Evolutionary conservation across 495 filamentous ascomycete genomes (phyloP).

Genomic region (Hyaloscypha finlandica): DNA sequence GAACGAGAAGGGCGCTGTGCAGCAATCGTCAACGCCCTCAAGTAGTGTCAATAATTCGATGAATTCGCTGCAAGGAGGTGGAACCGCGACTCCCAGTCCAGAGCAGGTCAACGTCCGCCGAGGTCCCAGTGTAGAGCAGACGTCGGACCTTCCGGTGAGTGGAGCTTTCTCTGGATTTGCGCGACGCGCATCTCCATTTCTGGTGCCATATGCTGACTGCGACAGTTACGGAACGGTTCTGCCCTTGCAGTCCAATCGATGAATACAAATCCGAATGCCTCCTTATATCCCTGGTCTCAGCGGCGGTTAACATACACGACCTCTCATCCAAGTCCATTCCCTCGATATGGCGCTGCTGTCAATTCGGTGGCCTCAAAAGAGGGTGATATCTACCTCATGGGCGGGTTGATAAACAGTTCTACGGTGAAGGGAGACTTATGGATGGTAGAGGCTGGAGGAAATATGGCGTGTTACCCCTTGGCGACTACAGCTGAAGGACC

Average conservation of each 20-base stretch:
- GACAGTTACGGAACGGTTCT: conserved; percentile 50
- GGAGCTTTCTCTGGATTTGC: conserved; percentile 6
- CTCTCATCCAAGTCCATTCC: conserved; percentile 84
- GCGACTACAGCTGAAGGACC: conserved; percentile 91
- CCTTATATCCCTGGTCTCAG: conserved; percentile 96
- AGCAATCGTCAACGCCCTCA: conserved; percentile 50
- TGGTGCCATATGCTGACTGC: conserved; percentile 13
- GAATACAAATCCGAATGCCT: conserved; percentile 47
- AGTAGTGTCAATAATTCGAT: conserved; percentile 51
- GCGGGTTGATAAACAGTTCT: conserved; percentile 88
- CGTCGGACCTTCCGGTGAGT: conserved; percentile 53
- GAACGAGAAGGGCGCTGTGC: conserved; percentile 34
- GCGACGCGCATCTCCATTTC: background rate
- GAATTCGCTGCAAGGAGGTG: conserved; percentile 45
- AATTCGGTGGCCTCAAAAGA: conserved; percentile 93
- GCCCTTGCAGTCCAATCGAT: conserved; percentile 27
- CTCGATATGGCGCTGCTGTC: conserved; percentile 94
- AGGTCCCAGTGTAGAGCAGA: conserved; percentile 28
- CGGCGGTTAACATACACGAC: conserved; percentile 82
- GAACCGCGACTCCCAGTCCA: conserved; percentile 50
- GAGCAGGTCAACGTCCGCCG: conserved; percentile 42
- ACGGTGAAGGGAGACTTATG: conserved; percentile 96
- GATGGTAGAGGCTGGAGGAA: conserved; percentile 93
- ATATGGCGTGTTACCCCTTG: conserved; percentile 87
- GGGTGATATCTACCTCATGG: conserved; percentile 97